A percentile compares a stretch with the other conserved stretches of the same genome.
Conservation (phyloP, 305 asterid genomes). For the Fraxinus paxiana region DNA sequence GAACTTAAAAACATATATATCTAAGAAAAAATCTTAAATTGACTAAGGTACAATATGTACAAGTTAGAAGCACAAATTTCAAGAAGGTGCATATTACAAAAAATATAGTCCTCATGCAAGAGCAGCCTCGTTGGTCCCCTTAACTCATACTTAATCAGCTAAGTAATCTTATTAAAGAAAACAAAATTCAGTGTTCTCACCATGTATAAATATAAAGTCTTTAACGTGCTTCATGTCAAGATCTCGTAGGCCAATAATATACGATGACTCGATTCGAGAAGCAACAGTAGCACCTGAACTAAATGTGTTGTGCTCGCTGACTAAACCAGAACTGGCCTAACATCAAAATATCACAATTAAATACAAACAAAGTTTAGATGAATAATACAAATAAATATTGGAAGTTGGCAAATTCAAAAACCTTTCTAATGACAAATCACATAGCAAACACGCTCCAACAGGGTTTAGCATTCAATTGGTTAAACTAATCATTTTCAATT, state of each 20-base stretch:
- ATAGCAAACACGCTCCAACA: constrained; percentile 10
- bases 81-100: neutral
- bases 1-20: constrained; percentile 7
- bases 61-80: constrained; percentile 2
- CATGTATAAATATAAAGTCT: constrained; percentile 76
- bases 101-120: constrained; percentile 6
- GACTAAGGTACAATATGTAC: neutral
- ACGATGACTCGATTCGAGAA: constrained; percentile 85
- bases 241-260: constrained; percentile 66
- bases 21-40: constrained; percentile 17
- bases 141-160: constrained; percentile 13
- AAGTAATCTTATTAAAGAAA: constrained; percentile 21
- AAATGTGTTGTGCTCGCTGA: constrained; percentile 63
- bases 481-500: constrained; percentile 15
- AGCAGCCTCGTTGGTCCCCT: constrained; percentile 13
- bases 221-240: constrained; percentile 92
- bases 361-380: constrained; percentile 23
- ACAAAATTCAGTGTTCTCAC: constrained; percentile 46
- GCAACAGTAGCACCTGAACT: constrained; percentile 60
- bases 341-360: constrained; percentile 35
- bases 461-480: neutral
- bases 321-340: constrained; percentile 84
- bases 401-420: constrained; percentile 23
- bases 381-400: constrained; percentile 19
- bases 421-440: constrained; percentile 25